phyloP scores from a whole-genome alignment of 1,284 basidiomycete genomes.

The Boletus subluridellus region DNA sequence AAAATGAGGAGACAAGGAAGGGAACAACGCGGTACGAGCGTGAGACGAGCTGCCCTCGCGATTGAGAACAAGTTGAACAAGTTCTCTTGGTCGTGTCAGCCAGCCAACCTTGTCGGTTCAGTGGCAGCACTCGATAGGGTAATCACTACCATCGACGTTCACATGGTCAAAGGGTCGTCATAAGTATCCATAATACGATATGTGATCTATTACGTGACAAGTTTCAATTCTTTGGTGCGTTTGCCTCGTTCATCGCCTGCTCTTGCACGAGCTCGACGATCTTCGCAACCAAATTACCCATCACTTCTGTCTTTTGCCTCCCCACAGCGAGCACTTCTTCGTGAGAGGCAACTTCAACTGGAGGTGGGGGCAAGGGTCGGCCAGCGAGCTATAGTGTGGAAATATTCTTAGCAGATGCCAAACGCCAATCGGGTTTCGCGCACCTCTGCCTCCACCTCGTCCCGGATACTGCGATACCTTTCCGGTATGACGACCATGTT shows the following conservation, averaged over 20 bases:
- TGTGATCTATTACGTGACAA: background rate
- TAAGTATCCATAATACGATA: background rate
- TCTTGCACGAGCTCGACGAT: conserved; percentile 48
- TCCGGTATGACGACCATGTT: conserved; percentile 77
- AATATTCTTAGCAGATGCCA: conserved; percentile 4
- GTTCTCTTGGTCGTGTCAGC: conserved; percentile 3
- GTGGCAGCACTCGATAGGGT: background rate
- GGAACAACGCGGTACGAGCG: conserved; percentile 25
- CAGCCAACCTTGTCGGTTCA: background rate
- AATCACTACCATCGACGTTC: background rate
- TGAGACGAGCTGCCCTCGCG: conserved; percentile 14
- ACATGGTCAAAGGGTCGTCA: background rate
- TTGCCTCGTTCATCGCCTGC: conserved; percentile 7
- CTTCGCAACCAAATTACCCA: conserved; percentile 63
- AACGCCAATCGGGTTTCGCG: conserved; percentile 17
- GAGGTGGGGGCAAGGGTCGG: conserved; percentile 41
- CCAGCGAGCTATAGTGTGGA: conserved; percentile 54
- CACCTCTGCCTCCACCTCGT: conserved; percentile 74
- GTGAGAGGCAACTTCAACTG: conserved; percentile 64
- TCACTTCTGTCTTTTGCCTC: conserved; percentile 62
- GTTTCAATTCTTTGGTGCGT: conserved; percentile 6
- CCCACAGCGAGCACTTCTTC: conserved; percentile 77
- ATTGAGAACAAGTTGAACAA: background rate
- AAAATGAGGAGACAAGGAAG: conserved; percentile 5
- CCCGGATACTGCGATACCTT: conserved; percentile 64